phyloP scores from a whole-genome alignment of 179 eudicot species.

The Patellifolia procumbens region DNA sequence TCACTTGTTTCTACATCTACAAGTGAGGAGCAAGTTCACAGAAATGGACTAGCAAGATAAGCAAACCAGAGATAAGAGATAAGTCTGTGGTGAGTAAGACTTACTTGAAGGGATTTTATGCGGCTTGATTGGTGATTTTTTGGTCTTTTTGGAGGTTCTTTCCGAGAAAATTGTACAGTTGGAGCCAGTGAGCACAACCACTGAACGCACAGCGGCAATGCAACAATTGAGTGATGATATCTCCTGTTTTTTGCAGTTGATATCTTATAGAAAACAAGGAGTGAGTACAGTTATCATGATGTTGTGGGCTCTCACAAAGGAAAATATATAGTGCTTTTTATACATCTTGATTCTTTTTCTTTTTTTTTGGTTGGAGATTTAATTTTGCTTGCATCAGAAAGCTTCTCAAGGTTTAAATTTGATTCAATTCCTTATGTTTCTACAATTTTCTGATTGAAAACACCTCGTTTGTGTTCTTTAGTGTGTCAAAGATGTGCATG shows the following conservation, averaged over 20 bases:
- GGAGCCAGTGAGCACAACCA: slow-evolving; percentile 26
- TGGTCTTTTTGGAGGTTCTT: slow-evolving; percentile 29
- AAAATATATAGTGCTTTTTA: slow-evolving; percentile 30
- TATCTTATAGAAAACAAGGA: slow-evolving; percentile 25
- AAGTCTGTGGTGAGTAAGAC: slow-evolving; percentile 24
- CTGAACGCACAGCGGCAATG: slow-evolving; percentile 23
- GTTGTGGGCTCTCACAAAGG: slow-evolving; percentile 28
- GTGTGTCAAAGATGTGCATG: slow-evolving; percentile 14
- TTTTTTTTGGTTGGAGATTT: slow-evolving; percentile 33
- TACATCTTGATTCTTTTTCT: slow-evolving; percentile 35
- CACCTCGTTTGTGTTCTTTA: slow-evolving; percentile 4
- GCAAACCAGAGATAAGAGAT: slow-evolving; percentile 17
- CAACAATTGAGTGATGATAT: slow-evolving; percentile 27
- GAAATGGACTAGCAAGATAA: slow-evolving; percentile 17
- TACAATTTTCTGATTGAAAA: neutral
- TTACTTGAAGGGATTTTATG: slow-evolving; percentile 20
- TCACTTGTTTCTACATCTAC: slow-evolving; percentile 30
- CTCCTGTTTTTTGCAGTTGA: slow-evolving; percentile 29
- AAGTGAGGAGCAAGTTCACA: slow-evolving; percentile 21
- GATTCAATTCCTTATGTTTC: slow-evolving; percentile 15
- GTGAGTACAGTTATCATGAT: slow-evolving; percentile 33
- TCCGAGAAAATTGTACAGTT: slow-evolving; percentile 39
- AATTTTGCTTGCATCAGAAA: slow-evolving; percentile 32
- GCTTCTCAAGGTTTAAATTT: slow-evolving; percentile 20
- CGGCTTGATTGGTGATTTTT: slow-evolving; percentile 33